Evolutionary conservation across 441 rosid genomes (phyloP), one percentile per base, ranked within the genome.

Genomic region (Manihot esculenta): DNA sequence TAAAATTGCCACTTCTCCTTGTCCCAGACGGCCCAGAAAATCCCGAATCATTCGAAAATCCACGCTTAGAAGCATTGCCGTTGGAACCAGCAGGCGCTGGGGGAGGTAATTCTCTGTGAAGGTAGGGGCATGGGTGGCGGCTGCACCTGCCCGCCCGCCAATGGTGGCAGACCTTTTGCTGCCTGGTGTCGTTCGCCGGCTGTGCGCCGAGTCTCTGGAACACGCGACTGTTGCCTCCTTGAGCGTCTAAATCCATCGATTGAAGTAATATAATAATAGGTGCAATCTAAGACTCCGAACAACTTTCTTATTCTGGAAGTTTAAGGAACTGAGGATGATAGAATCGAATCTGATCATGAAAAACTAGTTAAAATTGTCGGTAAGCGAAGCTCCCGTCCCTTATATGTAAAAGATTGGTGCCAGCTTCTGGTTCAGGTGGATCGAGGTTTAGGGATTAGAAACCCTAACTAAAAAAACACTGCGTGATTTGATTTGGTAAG

Each of bases 71-170:
- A 2, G 80, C 61, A 27, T 71, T 63, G 12, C 87, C 86, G 69
- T 84, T 86, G 49, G 83, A 35, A 18, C 69, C 58, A 44, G 69
- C 47, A 10, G 50, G 71, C 26, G 64, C 47, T 10, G 75, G 86
- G 1, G 76, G 80, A 26, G 91, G 89, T 73, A 90, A 76, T 74
- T 96, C 98, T 56, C 93, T 70, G 74, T 91, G 99, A 62, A 91
- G 79, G 69, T n/a, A 96, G 12, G 86, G 93, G 55, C 98, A 91
- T 0, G 92, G 97, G 45, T 33, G 74, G 0, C 97, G 81, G 54
- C 10, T 84, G 74, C 99, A 93, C 72, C 83, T 86, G 1, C 99
- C 99, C 11, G 97, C 93, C 72, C 90, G 83, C 98, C 98, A 93
- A 74, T 86, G 93, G 76, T 20, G 87, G 72, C 97, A 93, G 18